Conservation (phyloP, 208 protist species). For the Endotrypanum monterogeii region DNA sequence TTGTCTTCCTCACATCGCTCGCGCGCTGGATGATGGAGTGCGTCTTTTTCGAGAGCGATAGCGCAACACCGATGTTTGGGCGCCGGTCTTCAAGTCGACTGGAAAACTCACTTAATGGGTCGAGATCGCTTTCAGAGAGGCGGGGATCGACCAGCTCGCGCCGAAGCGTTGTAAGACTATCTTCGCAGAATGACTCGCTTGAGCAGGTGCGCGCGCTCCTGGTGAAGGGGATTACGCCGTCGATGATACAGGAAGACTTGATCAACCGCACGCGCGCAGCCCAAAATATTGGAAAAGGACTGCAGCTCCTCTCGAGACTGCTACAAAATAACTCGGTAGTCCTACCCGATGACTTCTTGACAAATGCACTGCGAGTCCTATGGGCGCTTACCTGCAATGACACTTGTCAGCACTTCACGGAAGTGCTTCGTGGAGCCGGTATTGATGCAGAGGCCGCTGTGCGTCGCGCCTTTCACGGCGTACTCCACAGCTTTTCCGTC, state of each 20-base stretch:
- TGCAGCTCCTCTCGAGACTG: constrained; percentile 49
- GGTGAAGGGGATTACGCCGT: constrained; percentile 50
- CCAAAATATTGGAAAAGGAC: constrained; percentile 57
- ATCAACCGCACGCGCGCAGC: constrained; percentile 59
- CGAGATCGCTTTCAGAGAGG: constrained; percentile 61
- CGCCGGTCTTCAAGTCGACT: constrained; percentile 36
- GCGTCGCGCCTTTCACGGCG: constrained; percentile 67
- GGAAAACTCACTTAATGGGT: constrained; percentile 48
- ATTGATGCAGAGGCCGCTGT: constrained; percentile 65
- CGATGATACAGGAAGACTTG: constrained; percentile 62
- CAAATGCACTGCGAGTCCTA: constrained; percentile 48
- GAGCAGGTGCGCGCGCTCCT: constrained; percentile 78
- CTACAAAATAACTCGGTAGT: constrained; percentile 25
- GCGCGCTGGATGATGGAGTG: constrained; percentile 72
- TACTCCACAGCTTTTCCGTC: constrained; percentile 41
- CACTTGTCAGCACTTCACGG: constrained; percentile 60
- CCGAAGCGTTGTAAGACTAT: constrained; percentile 58
- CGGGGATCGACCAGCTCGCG: constrained; percentile 58
- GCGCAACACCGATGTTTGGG: constrained; percentile 22
- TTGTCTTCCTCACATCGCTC: constrained; percentile 56
- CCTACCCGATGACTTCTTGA: constrained; percentile 27
- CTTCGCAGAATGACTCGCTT: constrained; percentile 61
- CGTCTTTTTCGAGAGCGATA: constrained; percentile 42
- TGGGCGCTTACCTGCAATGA: constrained; percentile 51
- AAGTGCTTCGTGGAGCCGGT: constrained; percentile 71